phyloP scores from a whole-genome alignment of 192 early-diverging fungal species.

The Glomus cerebriforme region DNA sequence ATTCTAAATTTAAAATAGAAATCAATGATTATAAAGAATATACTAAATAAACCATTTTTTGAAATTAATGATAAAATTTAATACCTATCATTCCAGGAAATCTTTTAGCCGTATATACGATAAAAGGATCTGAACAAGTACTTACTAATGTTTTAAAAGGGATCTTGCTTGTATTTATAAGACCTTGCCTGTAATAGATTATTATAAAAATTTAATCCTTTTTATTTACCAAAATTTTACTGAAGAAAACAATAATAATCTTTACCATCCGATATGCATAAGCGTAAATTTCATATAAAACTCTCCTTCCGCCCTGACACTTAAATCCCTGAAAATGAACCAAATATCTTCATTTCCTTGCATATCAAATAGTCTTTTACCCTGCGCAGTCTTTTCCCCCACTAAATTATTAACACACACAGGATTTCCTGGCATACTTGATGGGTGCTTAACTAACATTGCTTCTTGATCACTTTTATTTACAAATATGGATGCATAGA shows the following conservation, averaged over 20 bases:
- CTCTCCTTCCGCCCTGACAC: neutral
- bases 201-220: neutral
- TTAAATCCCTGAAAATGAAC: constrained; percentile 15
- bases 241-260: neutral
- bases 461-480: neutral
- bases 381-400: neutral
- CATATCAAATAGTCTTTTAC: neutral
- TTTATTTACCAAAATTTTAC: too few relatives aligned
- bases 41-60: neutral
- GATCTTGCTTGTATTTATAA: too few relatives aligned
- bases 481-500: neutral
- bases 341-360: neutral
- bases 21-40: neutral
- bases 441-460: neutral
- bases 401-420: neutral
- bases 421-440: neutral
- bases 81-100: constrained; percentile 48
- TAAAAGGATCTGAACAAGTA: constrained; percentile 34
- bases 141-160: constrained; percentile 5
- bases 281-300: constrained; percentile 10
- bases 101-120: constrained; percentile 39
- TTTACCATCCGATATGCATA: neutral
- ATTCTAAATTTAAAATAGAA: neutral
- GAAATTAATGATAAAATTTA: neutral
- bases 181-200: neutral